Base-by-base conservation (phyloP, 2,329 filamentous ascomycete species). In the Arthroderma sp. region DNA sequence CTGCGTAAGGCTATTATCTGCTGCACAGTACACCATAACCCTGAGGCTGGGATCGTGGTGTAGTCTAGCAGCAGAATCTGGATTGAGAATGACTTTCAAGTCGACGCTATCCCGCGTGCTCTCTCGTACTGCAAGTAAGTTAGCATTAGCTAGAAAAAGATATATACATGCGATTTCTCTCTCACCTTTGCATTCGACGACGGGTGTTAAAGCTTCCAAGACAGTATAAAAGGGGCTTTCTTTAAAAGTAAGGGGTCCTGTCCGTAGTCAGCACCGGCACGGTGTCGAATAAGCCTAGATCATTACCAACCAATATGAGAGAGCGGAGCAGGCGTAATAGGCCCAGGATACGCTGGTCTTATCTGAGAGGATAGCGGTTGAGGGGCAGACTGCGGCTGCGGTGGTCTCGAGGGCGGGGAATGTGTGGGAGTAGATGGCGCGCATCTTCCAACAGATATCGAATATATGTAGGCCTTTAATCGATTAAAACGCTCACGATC, bases 211-310 rank as follows among this genome's bases (percentile, higher is more conserved):
- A 29, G 77, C 72, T 44, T 77, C 70, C 38, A 80, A 60, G 30
- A 89, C 71, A 7, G 76, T 75, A 58, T 89, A 95, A 62, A 95
- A 98, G 0, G 91, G 89, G 56, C 86, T 94, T 3, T 78, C 63
- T 56, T 85, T 89, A 67, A 83, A 83, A 40, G 63, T 65, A 40
- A 76, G 61, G 39, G 61, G 64, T 45, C 62, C 69, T 70, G 51
- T 30, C 53, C 44, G 9, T 10, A 15, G 15, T 11, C 5, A 39
- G 37, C 11, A 47, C 36, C 32, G 28, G 38, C 36, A 29, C 37
- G 36, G 9, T 32, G 28, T 37, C 40, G 38, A 39, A 40, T 9
- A 34, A 27, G 29, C 40, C 34, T 40, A 42, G 29, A 40, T 6
- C 30, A 43, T 31, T 29, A 46, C 52, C 58, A 40, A 50, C 51